These are phyloP conservation scores for Candida sanyaensis DNA, from an alignment of 1,139 yeast species.

Conservation along the genomic window DNA sequence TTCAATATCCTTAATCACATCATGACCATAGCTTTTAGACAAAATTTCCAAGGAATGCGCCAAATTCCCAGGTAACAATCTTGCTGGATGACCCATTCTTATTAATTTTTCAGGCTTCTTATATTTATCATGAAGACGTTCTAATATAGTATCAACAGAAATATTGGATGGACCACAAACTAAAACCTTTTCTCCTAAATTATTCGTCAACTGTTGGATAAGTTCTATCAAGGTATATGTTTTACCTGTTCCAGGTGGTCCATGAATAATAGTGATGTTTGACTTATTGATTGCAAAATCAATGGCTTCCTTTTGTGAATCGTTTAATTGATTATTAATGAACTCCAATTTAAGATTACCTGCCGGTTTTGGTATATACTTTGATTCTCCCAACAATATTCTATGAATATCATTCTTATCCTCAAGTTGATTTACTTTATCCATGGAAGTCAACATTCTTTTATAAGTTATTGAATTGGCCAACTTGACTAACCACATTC, in stretches of 20 bases:
- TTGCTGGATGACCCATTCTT: conserved; percentile 92
- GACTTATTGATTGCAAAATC: conserved; percentile 41
- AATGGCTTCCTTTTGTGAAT: conserved; percentile 59
- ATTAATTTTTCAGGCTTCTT: conserved; percentile 39
- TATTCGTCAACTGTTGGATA: conserved; percentile 67
- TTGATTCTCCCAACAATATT: conserved; percentile 45
- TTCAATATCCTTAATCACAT: conserved; percentile 66
- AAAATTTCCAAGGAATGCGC: conserved; percentile 78
- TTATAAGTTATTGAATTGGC: conserved; percentile 70
- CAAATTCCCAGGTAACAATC: conserved; percentile 63
- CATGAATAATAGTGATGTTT: conserved; percentile 48
- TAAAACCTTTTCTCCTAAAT: conserved; percentile 64
- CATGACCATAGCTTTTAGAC: conserved; percentile 52
- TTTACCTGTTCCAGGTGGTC: conserved; percentile 56
- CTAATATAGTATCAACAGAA: conserved; percentile 91
- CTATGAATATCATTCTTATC: conserved; percentile 41
- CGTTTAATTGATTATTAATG: conserved; percentile 58
- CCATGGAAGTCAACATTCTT: conserved; percentile 79
- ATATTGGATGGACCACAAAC: conserved; percentile 96
- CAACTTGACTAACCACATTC: conserved; percentile 67
- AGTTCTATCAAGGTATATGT: conserved; percentile 88
- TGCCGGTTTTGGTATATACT: conserved; percentile 23
- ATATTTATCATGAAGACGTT: conserved; percentile 55
- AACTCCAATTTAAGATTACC: conserved; percentile 23
- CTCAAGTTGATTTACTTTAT: conserved; percentile 57